phyloP scores from a whole-genome alignment of 2,329 filamentous ascomycete species.

The Hirsutella thompsonii region DNA sequence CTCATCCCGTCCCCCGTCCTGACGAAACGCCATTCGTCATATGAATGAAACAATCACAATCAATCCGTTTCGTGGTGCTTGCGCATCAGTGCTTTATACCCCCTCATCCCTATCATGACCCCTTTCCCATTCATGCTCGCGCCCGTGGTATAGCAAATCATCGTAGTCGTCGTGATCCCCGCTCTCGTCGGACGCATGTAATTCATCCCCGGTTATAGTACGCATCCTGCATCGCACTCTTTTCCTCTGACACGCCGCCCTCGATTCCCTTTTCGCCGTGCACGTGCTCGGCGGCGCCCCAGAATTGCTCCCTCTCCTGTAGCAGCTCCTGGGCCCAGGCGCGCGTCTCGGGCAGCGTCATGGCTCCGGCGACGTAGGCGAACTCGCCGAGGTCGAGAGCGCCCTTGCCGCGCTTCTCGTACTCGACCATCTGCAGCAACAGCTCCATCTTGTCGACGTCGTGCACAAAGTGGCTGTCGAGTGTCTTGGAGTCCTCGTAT shows the following conservation, averaged over 20 bases:
- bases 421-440: conserved; percentile 90
- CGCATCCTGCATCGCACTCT: conserved; percentile 29
- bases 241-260: conserved; percentile 22
- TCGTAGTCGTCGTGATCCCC: not conserved
- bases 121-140: not conserved
- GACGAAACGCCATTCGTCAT: too few relatives aligned
- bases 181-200: not conserved
- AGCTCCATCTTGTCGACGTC: conserved; percentile 97
- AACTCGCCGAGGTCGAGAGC: conserved; percentile 76
- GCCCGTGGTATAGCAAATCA: not conserved
- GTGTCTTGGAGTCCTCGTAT: conserved; percentile 78
- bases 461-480: conserved; percentile 82
- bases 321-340: conserved; percentile 69
- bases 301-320: conserved; percentile 61
- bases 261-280: conserved; percentile 30
- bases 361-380: conserved; percentile 58
- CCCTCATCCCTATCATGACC: not conserved
- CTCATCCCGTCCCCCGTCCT: too few relatives aligned
- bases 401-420: conserved; percentile 61
- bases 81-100: too few relatives aligned
- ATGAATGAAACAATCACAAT: too few relatives aligned
- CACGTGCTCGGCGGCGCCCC: conserved; percentile 40
- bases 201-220: conserved; percentile 28
- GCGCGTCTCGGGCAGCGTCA: conserved; percentile 66
- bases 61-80: too few relatives aligned